A percentile compares a stretch with the other conserved stretches of the same genome.
These are phyloP conservation scores for Coemansia sp. DNA, from an alignment of 192 early-diverging fungal genomes.

Conservation along the genomic window DNA sequence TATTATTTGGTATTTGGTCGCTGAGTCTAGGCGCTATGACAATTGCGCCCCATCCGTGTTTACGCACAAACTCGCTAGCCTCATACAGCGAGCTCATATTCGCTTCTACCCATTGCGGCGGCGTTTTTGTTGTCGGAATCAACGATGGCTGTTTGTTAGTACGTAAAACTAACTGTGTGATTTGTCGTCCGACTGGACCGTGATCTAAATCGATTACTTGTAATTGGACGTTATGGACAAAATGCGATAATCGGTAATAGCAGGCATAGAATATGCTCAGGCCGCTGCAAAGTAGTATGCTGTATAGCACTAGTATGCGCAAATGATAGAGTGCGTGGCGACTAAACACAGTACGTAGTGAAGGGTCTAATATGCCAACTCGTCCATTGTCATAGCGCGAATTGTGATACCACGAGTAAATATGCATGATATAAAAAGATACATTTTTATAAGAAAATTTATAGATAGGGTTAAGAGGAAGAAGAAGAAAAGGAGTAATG, in stretches of 20 bases:
- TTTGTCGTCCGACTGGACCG: neutral
- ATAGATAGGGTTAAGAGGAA: neutral
- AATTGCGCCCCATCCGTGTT: slow-evolving; percentile 22
- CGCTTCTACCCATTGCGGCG: slow-evolving; percentile 11
- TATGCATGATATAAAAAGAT: neutral
- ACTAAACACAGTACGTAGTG: neutral
- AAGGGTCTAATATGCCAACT: neutral
- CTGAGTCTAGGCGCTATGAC: neutral
- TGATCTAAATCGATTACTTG: slow-evolving; percentile 17
- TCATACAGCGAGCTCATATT: neutral
- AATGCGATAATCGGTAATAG: neutral
- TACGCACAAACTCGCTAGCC: slow-evolving; percentile 7
- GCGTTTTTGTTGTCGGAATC: neutral
- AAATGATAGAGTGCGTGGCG: slow-evolving; percentile 3
- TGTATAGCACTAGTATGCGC: slow-evolving; percentile 14
- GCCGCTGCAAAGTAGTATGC: slow-evolving; percentile 4
- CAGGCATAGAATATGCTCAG: slow-evolving; percentile 4
- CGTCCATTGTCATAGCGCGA: slow-evolving; percentile 12
- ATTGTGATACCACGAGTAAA: slow-evolving; percentile 1
- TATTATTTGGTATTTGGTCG: neutral
- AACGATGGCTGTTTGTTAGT: neutral
- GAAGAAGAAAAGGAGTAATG: neutral
- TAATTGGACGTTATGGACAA: neutral
- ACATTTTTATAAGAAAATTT: neutral
- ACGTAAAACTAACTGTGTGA: neutral